Conservation (phyloP, 805 yeast genomes). For the Candida broadrunensis region DNA sequence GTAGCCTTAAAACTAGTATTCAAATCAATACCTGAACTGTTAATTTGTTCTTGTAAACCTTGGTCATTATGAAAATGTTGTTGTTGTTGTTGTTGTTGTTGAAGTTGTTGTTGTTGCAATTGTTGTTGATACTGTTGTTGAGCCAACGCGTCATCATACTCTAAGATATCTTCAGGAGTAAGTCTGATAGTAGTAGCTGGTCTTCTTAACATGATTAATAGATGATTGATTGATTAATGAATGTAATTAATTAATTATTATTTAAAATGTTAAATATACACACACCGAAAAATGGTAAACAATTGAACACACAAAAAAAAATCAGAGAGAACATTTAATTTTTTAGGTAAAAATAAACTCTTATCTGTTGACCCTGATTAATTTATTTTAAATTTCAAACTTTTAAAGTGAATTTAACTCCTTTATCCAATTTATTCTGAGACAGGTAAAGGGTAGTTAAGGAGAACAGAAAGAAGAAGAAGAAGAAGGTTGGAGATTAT, state of each 20-base stretch:
- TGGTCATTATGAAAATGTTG: constrained; percentile 8
- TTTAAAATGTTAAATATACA: neutral
- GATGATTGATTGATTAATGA: neutral
- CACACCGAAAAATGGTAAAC: too few relatives aligned
- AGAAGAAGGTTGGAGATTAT: too few relatives aligned
- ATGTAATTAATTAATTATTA: too few relatives aligned
- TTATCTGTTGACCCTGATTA: too few relatives aligned
- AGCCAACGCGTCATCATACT: constrained; percentile 37
- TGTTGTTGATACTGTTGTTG: constrained; percentile 5
- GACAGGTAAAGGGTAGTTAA: too few relatives aligned
- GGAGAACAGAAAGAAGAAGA: too few relatives aligned
- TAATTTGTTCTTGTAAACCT: constrained; percentile 13
- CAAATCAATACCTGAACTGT: constrained; percentile 9
- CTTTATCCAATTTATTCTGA: too few relatives aligned
- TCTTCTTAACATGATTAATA: constrained; percentile 59
- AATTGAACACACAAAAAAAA: too few relatives aligned
- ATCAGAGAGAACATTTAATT: too few relatives aligned
- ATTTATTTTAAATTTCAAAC: too few relatives aligned
- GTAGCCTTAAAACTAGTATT: constrained; percentile 63
- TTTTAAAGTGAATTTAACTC: too few relatives aligned
- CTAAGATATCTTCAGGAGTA: constrained; percentile 64
- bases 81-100: constrained; percentile 6
- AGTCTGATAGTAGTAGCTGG: constrained; percentile 67
- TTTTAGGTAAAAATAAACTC: too few relatives aligned
- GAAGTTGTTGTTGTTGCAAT: constrained; percentile 2